Conservation (phyloP, 257 asterid species). For the Leptodermis oblonga region DNA sequence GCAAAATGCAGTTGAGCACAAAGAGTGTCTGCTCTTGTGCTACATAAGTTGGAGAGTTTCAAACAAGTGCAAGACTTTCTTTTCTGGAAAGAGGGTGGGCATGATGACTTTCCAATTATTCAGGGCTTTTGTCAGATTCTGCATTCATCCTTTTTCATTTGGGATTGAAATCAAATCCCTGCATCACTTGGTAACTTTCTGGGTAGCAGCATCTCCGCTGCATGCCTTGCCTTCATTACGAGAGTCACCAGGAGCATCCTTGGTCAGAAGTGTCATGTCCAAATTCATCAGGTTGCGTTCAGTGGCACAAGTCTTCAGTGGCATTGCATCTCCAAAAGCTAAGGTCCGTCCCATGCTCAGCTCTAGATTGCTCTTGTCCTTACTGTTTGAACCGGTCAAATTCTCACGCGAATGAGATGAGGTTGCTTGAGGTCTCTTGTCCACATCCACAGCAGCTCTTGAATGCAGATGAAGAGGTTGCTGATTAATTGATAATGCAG, state of each 20-base stretch:
- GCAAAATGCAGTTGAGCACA: not conserved
- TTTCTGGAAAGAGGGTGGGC: not conserved
- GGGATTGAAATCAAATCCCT: conserved; percentile 8
- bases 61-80: no score
- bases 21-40: not conserved
- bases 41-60: not conserved
- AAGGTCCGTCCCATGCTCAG: not conserved
- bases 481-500: conserved; percentile 26
- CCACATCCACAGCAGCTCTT: conserved; percentile 20
- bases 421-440: conserved; percentile 21
- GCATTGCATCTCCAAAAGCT: not conserved
- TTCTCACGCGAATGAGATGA: conserved; percentile 23
- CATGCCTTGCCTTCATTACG: not conserved
- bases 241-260: conserved; percentile 17
- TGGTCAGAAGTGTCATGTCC: conserved; percentile 20
- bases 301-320: not conserved
- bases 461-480: conserved; percentile 18
- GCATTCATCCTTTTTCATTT: not conserved
- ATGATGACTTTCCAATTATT: not conserved
- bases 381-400: conserved; percentile 22
- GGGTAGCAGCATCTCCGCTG: conserved; percentile 1
- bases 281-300: conserved; percentile 12
- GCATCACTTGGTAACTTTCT: conserved; percentile 5
- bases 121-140: not conserved
- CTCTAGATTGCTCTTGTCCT: conserved; percentile 13